These are phyloP conservation scores for Aphanomyces stellatus DNA, from an alignment of 352 stramenopile genomes.

Conservation along the genomic window DNA sequence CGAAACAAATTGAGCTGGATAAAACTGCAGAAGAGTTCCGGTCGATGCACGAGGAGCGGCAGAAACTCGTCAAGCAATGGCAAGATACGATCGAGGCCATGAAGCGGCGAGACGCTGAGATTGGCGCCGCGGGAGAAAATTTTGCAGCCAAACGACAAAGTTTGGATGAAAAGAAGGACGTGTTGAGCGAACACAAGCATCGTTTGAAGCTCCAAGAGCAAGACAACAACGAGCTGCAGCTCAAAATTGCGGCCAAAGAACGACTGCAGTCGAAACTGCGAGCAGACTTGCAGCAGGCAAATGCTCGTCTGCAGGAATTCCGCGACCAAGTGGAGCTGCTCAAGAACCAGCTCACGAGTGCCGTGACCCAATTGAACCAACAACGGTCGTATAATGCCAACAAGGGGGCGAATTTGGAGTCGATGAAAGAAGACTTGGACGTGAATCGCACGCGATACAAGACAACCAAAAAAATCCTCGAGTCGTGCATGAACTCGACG, in stretches of 20 bases:
- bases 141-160: conserved; percentile 65
- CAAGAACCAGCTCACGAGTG: conserved; percentile 85
- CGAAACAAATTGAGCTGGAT: conserved; percentile 94
- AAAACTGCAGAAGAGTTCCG: conserved; percentile 93
- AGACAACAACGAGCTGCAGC: conserved; percentile 77
- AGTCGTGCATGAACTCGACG: conserved; percentile 57
- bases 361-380: conserved; percentile 75
- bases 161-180: conserved; percentile 53
- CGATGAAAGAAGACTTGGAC: conserved; percentile 72
- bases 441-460: conserved; percentile 62
- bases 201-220: conserved; percentile 77
- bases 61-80: conserved; percentile 92
- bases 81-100: conserved; percentile 92
- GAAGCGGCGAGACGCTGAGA: conserved; percentile 88
- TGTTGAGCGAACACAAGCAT: conserved; percentile 64
- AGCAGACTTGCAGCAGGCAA: conserved; percentile 50
- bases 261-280: conserved; percentile 59
- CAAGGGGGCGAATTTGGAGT: conserved; percentile 60
- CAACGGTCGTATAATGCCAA: conserved; percentile 73
- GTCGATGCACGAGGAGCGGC: conserved; percentile 87
- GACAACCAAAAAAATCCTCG: conserved; percentile 65
- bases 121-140: conserved; percentile 83
- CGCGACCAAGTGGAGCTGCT: conserved; percentile 88
- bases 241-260: conserved; percentile 58
- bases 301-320: conserved; percentile 66